phyloP scores from a whole-genome alignment of 2,329 filamentous ascomycete genomes.

The Grosmannia serpens region DNA sequence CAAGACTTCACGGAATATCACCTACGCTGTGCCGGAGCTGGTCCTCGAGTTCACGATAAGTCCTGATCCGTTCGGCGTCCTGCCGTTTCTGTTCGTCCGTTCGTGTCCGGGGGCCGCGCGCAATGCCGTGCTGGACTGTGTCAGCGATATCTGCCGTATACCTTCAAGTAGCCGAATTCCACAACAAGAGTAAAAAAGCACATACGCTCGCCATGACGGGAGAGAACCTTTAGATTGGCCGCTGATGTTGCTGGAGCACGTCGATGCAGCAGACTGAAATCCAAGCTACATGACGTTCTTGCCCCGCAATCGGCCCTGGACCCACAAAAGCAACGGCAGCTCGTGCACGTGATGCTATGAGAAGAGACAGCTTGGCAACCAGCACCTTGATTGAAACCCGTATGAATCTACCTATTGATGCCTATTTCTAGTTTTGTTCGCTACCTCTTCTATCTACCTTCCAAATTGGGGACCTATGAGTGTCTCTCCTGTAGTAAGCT shows the following conservation, averaged over 20 bases:
- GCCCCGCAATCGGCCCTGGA: neutral
- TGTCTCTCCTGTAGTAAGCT: no score
- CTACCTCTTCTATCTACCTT: neutral
- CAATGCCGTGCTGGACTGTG: constrained; percentile 63
- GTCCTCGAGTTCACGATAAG: constrained; percentile 62
- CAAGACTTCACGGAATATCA: neutral
- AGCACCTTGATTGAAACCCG: no score
- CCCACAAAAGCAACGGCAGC: neutral
- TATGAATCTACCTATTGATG: no score
- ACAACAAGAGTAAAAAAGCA: neutral
- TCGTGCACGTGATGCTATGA: neutral
- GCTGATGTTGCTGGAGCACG: neutral
- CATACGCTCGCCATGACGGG: constrained; percentile 9
- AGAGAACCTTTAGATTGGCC: neutral
- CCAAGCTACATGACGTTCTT: neutral
- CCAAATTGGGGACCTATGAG: no score
- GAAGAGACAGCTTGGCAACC: no score
- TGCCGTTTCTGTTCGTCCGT: constrained; percentile 60
- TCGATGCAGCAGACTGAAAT: neutral
- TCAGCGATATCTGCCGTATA: constrained; percentile 5
- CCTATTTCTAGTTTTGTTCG: no score
- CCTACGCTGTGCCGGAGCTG: constrained; percentile 54
- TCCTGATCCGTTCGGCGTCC: constrained; percentile 63
- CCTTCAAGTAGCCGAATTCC: neutral
- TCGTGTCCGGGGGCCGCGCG: constrained; percentile 51